Percentiles rank a stretch among this genome's conserved stretches.
phyloP scores from a whole-genome alignment of 2,329 filamentous ascomycete species.

The Cordyceps tenuipes region DNA sequence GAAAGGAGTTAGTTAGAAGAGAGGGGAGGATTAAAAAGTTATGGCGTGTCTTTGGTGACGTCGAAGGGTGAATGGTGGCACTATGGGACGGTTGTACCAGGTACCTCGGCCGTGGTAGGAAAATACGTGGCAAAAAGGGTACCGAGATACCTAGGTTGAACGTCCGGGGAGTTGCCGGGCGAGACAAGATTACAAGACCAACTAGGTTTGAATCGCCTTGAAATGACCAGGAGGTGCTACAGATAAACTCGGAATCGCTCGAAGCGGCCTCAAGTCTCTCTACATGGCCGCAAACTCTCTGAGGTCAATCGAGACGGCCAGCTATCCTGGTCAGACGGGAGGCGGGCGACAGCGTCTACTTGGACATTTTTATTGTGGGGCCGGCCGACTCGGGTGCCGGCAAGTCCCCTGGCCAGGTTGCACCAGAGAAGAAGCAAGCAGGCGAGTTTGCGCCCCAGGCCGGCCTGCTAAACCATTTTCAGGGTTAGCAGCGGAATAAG shows the following conservation, averaged over 20 bases:
- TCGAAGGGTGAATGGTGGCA: not conserved
- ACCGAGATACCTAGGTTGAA: no score
- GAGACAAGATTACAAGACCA: not conserved
- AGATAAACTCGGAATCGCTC: not conserved
- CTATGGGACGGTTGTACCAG: no score
- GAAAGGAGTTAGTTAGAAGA: not conserved
- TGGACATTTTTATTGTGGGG: constrained; percentile 25
- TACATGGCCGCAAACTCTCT: no score
- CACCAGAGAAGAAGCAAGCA: not conserved
- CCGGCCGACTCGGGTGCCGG: constrained; percentile 7
- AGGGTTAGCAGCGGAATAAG: not conserved
- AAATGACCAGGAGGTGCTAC: not conserved
- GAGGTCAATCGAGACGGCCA: not conserved
- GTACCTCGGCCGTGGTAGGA: no score
- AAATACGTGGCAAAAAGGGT: no score
- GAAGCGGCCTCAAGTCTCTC: no score
- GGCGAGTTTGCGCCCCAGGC: not conserved
- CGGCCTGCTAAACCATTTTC: not conserved
- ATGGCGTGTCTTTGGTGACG: constrained; percentile 1
- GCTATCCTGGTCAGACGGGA: not conserved
- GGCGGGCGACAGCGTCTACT: constrained; percentile 24
- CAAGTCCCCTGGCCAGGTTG: not conserved
- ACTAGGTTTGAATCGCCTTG: not conserved
- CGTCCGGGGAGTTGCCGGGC: not conserved
- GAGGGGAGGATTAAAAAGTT: not conserved